Evolutionary conservation across 140 eudicot species (phyloP).

Genomic region (Ambrosia hybrid): DNA sequence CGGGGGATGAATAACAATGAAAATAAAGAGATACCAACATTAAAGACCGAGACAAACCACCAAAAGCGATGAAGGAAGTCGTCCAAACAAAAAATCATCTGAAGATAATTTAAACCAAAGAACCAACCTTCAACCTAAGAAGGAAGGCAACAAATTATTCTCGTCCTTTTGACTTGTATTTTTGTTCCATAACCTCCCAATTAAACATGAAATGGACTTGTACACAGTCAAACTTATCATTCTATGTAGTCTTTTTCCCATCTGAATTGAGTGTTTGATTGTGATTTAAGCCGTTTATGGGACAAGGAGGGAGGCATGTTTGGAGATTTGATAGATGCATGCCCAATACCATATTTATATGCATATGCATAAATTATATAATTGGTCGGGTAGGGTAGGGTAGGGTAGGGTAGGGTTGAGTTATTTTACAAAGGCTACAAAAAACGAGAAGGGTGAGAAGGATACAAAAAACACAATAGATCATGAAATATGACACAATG

Average conservation of each 20-base stretch:
- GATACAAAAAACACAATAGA: no score
- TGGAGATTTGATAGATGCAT: neutral
- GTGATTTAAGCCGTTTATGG: neutral
- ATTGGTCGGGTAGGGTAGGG: no score
- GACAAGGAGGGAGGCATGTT: neutral
- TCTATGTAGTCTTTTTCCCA: neutral
- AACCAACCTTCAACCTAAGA: neutral
- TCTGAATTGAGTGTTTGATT: neutral
- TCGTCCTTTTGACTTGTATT: neutral
- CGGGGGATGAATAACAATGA: neutral
- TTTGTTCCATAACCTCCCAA: neutral
- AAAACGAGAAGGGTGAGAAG: no score
- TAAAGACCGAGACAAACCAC: constrained; percentile 12
- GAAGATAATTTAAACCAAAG: neutral
- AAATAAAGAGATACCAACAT: constrained; percentile 1
- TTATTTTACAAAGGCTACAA: no score
- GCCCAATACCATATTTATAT: no score
- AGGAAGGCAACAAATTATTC: neutral
- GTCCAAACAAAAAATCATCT: neutral
- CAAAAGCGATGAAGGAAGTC: constrained; percentile 3
- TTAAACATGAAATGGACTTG: no score
- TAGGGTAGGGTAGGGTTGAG: no score
- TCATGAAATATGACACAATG: no score
- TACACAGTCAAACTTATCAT: no score
- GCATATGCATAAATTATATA: no score